A percentile compares a stretch with the other conserved stretches of the same genome.
These are phyloP conservation scores for Gossypium davidsonii DNA, from an alignment of 441 rosid genomes.

Conservation along the genomic window DNA sequence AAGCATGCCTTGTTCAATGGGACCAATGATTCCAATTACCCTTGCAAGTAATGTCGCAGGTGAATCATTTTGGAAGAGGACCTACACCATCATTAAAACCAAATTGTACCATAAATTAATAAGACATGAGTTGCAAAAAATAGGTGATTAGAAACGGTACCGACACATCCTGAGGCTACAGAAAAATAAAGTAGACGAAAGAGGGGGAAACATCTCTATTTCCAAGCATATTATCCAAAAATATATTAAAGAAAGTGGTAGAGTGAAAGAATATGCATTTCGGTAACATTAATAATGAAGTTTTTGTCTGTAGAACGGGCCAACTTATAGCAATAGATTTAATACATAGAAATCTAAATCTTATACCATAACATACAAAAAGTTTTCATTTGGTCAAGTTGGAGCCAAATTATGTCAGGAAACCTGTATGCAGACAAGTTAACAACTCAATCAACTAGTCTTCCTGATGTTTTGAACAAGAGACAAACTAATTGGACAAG, in stretches of 20 bases:
- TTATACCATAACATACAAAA: background rate
- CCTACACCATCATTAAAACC: constrained; percentile 41
- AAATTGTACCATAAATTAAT: background rate
- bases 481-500: background rate
- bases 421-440: background rate
- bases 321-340: background rate
- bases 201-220: background rate
- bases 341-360: background rate
- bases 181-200: background rate
- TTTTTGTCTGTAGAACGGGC: background rate
- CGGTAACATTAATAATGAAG: background rate
- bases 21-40: constrained; percentile 78
- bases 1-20: constrained; percentile 74
- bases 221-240: background rate
- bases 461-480: background rate
- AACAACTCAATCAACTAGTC: constrained; percentile 1
- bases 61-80: constrained; percentile 96
- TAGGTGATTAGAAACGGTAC: background rate
- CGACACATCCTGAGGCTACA: background rate
- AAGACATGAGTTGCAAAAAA: background rate
- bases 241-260: background rate
- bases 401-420: background rate
- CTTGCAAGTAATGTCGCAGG: constrained; percentile 88
- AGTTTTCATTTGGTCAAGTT: background rate
- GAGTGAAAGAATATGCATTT: background rate